Conservation (phyloP, 805 yeast species). For the Lipomyces starkeyi region DNA sequence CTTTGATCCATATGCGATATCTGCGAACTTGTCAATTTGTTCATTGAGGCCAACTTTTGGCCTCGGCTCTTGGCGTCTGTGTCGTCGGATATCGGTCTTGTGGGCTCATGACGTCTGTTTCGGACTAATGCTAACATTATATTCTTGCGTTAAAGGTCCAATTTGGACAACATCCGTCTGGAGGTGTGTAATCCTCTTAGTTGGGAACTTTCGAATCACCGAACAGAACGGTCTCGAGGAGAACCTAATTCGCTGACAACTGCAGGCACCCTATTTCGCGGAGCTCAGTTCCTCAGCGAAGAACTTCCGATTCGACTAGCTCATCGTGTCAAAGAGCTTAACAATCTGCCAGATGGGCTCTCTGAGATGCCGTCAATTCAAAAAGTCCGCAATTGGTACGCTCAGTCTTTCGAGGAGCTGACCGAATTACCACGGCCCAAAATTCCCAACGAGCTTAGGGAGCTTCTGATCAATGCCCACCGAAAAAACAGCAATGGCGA, state of each 20-base stretch:
- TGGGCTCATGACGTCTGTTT: neutral
- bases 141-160: slow-evolving; percentile 52
- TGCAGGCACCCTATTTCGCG: slow-evolving; percentile 57
- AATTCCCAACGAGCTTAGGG: slow-evolving; percentile 52
- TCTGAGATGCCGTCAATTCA: slow-evolving; percentile 74
- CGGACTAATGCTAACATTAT: neutral
- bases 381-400: slow-evolving; percentile 86
- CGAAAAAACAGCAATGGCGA: slow-evolving; percentile 22
- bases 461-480: slow-evolving; percentile 45
- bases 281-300: slow-evolving; percentile 71
- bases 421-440: slow-evolving; percentile 66
- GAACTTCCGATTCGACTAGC: slow-evolving; percentile 88
- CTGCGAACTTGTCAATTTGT: neutral
- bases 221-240: neutral
- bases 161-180: slow-evolving; percentile 79
- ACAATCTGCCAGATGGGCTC: slow-evolving; percentile 76
- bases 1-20: neutral
- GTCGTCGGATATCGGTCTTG: neutral
- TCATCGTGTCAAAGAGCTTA: slow-evolving; percentile 82
- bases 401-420: slow-evolving; percentile 84
- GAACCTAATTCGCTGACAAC: neutral
- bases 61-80: neutral
- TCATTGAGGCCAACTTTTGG: neutral
- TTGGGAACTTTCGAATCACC: neutral
- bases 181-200: slow-evolving; percentile 57